These are phyloP conservation scores for Candida taoyuanica DNA, from an alignment of 805 yeast genomes.

Conservation along the genomic window DNA sequence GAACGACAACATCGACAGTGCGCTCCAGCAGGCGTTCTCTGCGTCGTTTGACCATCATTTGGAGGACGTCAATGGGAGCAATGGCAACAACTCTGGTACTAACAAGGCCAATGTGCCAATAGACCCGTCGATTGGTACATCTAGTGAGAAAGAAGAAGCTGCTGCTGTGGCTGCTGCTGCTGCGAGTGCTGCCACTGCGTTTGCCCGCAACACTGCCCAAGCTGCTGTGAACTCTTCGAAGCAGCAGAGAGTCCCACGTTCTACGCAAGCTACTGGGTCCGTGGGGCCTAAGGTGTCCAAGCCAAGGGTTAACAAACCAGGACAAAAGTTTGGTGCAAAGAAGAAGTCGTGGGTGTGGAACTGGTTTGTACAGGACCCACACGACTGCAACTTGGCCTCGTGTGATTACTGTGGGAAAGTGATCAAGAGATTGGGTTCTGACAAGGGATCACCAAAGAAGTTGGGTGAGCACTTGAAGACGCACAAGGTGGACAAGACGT, in stretches of 20 bases:
- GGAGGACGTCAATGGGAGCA: neutral
- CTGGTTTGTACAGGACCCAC: conserved; percentile 51
- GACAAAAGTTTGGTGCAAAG: conserved; percentile 55
- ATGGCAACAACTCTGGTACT: too few species aligned
- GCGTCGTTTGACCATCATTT: conserved; percentile 1
- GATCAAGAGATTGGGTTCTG: conserved; percentile 43
- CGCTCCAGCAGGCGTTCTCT: conserved; percentile 13
- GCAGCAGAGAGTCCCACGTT: too few species aligned
- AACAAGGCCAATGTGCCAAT: conserved; percentile 19
- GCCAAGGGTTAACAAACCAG: conserved; percentile 41
- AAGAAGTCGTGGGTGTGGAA: conserved; percentile 62
- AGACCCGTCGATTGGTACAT: conserved; percentile 24
- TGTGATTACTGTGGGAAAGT: conserved; percentile 52
- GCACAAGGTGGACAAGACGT: conserved; percentile 41
- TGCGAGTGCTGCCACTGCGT: conserved; percentile 12
- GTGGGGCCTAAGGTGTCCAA: conserved; percentile 13
- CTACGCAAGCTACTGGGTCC: too few species aligned
- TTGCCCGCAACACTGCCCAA: conserved; percentile 19
- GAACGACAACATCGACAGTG: conserved; percentile 13
- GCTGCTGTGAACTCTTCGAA: conserved; percentile 22
- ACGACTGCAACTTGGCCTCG: conserved; percentile 45
- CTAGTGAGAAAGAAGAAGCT: conserved; percentile 10
- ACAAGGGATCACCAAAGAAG: conserved; percentile 58
- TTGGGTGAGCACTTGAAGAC: conserved; percentile 52
- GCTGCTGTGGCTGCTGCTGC: conserved; percentile 17